phyloP scores from a whole-genome alignment of 495 filamentous ascomycete genomes.

The Aspergillus avenaceus region DNA sequence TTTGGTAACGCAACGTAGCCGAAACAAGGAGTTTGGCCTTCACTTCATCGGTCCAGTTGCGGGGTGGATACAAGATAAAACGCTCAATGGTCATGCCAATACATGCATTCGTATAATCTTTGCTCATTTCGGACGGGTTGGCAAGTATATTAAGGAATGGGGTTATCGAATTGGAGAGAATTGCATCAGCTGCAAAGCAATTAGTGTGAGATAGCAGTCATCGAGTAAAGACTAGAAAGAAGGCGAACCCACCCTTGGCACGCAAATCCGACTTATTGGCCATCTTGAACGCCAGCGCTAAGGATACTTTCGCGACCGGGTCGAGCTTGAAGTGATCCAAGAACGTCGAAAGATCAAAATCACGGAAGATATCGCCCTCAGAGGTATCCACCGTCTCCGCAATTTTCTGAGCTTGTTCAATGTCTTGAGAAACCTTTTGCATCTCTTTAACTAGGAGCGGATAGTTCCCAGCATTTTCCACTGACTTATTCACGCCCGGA shows the following conservation, averaged over 20 bases:
- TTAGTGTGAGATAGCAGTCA: slow-evolving; percentile 21
- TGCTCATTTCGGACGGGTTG: slow-evolving; percentile 49
- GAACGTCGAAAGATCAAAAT: slow-evolving; percentile 90
- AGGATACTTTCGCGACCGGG: slow-evolving; percentile 77
- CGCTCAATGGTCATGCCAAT: slow-evolving; percentile 75
- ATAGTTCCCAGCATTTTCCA: slow-evolving; percentile 73
- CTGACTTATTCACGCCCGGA: slow-evolving; percentile 62
- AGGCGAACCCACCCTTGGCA: slow-evolving; percentile 67
- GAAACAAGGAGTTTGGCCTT: slow-evolving; percentile 65
- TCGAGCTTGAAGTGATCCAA: slow-evolving; percentile 92
- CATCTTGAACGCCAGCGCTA: slow-evolving; percentile 84
- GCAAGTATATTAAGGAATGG: slow-evolving; percentile 72
- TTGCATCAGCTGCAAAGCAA: slow-evolving; percentile 68
- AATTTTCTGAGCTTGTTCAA: slow-evolving; percentile 80
- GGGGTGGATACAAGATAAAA: slow-evolving; percentile 75
- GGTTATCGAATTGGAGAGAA: slow-evolving; percentile 68
- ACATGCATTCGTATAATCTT: slow-evolving; percentile 62
- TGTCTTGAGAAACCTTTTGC: slow-evolving; percentile 74
- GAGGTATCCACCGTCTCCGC: slow-evolving; percentile 86
- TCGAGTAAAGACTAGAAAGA: slow-evolving; percentile 4
- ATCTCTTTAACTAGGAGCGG: slow-evolving; percentile 78
- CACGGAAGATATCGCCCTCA: slow-evolving; percentile 84
- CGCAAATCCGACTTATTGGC: slow-evolving; percentile 74
- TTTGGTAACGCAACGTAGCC: slow-evolving; percentile 63
- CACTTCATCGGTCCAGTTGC: slow-evolving; percentile 71